Percentiles rank a stretch among this genome's conserved stretches.
phyloP scores from a whole-genome alignment of 305 asterid species.

The Fraxinus xanthoxyloides region DNA sequence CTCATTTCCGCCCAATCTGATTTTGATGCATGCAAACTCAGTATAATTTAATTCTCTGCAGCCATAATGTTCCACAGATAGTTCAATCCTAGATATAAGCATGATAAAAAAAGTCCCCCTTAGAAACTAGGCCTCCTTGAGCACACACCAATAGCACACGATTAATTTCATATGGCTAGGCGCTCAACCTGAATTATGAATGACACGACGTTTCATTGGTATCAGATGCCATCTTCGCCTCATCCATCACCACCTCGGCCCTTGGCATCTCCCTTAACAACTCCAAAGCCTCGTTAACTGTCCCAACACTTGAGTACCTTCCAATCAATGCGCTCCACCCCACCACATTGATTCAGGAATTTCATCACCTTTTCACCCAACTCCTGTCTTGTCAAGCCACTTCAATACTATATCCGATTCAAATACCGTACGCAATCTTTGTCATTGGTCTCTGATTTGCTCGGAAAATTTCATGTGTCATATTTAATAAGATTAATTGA shows the following conservation, averaged over 20 bases:
- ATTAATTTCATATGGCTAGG: conserved; percentile 54
- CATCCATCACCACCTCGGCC: not conserved
- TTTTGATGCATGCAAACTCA: conserved; percentile 9
- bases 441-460: not conserved
- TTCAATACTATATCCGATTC: not conserved
- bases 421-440: not conserved
- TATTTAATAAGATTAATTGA: not conserved
- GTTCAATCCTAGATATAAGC: conserved; percentile 54
- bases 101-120: conserved; percentile 50
- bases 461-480: not conserved
- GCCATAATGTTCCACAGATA: conserved; percentile 57
- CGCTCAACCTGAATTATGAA: conserved; percentile 49
- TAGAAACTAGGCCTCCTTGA: conserved; percentile 55
- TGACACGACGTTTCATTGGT: not conserved
- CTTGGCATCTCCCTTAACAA: not conserved
- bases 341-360: not conserved
- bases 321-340: not conserved
- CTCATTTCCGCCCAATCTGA: conserved; percentile 68
- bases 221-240: not conserved
- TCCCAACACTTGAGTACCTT: not conserved
- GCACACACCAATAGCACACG: conserved; percentile 58
- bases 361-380: not conserved
- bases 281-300: not conserved
- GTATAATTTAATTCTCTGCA: not conserved
- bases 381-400: not conserved